Percentiles rank a stretch among this genome's conserved stretches.
Evolutionary conservation across 176 grass and related monocot species (phyloP).

Genomic region (Oryza coarctata): DNA sequence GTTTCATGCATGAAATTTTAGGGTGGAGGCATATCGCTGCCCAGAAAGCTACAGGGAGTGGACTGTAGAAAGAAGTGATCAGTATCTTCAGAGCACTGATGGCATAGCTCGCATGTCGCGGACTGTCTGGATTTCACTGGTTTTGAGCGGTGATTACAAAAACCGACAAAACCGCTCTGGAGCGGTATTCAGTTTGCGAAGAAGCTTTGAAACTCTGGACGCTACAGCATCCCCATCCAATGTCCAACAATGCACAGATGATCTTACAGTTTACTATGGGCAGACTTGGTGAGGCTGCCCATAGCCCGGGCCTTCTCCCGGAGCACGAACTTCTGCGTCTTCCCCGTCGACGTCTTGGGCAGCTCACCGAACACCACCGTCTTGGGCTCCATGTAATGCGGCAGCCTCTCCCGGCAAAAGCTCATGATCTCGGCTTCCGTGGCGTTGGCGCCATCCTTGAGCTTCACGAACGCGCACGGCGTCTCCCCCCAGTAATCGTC

Average conservation of each 20-base stretch:
- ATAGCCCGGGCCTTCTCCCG: slow-evolving; percentile 50
- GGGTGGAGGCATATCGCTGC: too few relatives aligned
- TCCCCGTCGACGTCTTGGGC: slow-evolving; percentile 56
- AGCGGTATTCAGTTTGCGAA: not conserved
- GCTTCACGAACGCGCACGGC: slow-evolving; percentile 53
- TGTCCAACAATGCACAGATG: not conserved
- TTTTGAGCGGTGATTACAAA: too few relatives aligned
- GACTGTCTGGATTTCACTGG: too few relatives aligned
- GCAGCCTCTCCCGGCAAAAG: slow-evolving; percentile 43
- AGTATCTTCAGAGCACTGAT: too few relatives aligned
- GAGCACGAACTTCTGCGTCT: slow-evolving; percentile 48
- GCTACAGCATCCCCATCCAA: not conserved
- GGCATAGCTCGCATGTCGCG: too few relatives aligned
- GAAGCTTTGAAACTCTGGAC: not conserved
- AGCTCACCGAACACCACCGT: slow-evolving; percentile 50
- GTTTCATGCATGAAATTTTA: too few relatives aligned
- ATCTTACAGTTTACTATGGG: slow-evolving; percentile 25
- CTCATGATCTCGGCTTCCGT: slow-evolving; percentile 32
- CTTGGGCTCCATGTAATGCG: slow-evolving; percentile 48
- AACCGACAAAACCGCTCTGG: too few relatives aligned
- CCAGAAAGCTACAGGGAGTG: too few relatives aligned
- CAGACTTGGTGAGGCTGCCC: slow-evolving; percentile 37
- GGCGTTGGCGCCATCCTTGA: slow-evolving; percentile 12
- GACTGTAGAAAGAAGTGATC: too few relatives aligned
- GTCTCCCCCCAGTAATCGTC: slow-evolving; percentile 46